Evolutionary conservation across 2,329 filamentous ascomycete genomes (phyloP), one percentile per base, ranked within the genome.

Genomic region (Xylariaceae sp.): DNA sequence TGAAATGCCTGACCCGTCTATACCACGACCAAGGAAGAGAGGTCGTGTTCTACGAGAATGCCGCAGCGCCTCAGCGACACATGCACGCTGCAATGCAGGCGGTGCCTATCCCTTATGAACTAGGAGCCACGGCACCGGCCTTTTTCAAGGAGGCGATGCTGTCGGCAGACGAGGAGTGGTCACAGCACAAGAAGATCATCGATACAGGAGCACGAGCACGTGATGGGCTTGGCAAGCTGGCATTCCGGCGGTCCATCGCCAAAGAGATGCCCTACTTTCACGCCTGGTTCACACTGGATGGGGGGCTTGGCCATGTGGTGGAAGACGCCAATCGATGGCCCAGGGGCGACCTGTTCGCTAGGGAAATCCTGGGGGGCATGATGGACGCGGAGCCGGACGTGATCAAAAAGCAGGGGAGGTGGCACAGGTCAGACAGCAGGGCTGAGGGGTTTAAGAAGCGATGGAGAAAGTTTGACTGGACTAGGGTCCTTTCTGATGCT

Each of bases 221-320:
- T n/a, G 78, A 83, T 2, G 89, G 88, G 0, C 70, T 90, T 57
- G 94, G 92, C 0, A 88, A 88, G 65, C 71, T 80, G 49, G 92
- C 94, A 1, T 99, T 99, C 70, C 80, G 92, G 1, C 80, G 85
- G 53, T 87, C 81, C 18, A 77, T 99, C 56, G 89, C 89, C 12
- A 96, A 95, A 73, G 92, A 99, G 75, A 92, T 95, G 88, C 92
- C 95, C 0, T 99, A 99, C 70, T 99, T 99, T 66, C 94, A 99
- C 70, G 92, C 86, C 18, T 99, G 92, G 92, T 97, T 97, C 68
- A 83, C 84, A 49, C 75, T 99, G 1, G 92, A 99, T 67, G 94
- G 94, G 2, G 94, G 94, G 0, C 72, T 99, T 60, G 94, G 90
- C 0, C 94, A 99, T 69, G 78, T 99, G 8, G 88, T 99, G 0